Percentiles rank a stretch among this genome's conserved stretches.
phyloP scores from a whole-genome alignment of 2,329 filamentous ascomycete species.

The Rhinocladiella similis region DNA sequence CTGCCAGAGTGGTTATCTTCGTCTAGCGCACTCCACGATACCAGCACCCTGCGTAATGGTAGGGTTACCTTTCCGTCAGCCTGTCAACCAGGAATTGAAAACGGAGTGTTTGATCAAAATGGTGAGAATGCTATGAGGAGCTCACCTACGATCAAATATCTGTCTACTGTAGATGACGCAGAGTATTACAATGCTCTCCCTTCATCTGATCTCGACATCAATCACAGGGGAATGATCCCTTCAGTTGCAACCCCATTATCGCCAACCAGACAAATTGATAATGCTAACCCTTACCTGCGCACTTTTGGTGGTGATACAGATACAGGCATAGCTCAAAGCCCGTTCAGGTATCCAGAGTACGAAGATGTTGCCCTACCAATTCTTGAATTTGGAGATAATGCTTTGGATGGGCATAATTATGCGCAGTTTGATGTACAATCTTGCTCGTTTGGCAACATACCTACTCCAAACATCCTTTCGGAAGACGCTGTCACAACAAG shows the following conservation, averaged over 20 bases:
- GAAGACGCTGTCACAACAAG: slow-evolving; percentile 1
- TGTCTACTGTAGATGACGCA: background rate
- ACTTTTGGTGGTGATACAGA: no score
- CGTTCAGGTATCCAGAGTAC: background rate
- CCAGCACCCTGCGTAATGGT: background rate
- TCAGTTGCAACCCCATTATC: background rate
- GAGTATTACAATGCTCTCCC: background rate
- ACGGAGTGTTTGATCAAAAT: background rate
- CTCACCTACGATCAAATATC: background rate
- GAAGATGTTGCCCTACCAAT: background rate
- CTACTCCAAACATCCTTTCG: slow-evolving; percentile 5
- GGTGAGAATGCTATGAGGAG: background rate
- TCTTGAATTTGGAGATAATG: background rate
- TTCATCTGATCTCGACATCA: no score
- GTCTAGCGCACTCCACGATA: background rate
- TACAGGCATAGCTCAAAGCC: background rate
- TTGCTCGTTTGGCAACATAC: background rate
- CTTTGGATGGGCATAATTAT: background rate
- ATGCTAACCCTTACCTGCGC: no score
- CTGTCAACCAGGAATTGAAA: background rate
- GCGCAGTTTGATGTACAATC: background rate
- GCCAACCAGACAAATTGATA: no score
- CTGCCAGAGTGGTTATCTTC: background rate
- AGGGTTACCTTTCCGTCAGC: background rate
- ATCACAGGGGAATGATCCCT: no score